phyloP scores from a whole-genome alignment of 345 rosid species.

The Salix koriyanagi region DNA sequence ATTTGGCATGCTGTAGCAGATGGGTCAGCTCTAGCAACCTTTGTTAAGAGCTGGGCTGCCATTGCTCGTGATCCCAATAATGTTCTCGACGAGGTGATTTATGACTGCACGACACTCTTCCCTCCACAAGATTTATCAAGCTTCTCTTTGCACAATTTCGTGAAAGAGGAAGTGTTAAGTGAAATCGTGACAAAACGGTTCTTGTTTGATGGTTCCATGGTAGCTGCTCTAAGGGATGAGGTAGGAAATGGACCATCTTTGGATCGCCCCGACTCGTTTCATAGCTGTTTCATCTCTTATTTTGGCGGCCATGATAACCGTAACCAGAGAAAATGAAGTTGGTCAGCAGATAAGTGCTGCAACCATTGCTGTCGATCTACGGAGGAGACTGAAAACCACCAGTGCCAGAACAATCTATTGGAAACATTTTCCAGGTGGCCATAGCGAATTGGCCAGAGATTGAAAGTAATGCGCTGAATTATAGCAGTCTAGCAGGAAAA shows the following conservation, averaged over 20 bases:
- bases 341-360: neutral
- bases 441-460: slow-evolving; percentile 6
- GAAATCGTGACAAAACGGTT: slow-evolving; percentile 15
- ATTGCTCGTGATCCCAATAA: neutral
- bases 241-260: neutral
- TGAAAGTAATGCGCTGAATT: neutral
- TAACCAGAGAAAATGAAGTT: neutral
- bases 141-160: neutral
- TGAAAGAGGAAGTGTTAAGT: neutral
- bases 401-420: slow-evolving; percentile 12
- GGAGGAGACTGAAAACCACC: slow-evolving; percentile 23
- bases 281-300: slow-evolving; percentile 18
- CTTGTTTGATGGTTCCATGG: slow-evolving; percentile 11
- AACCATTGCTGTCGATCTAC: slow-evolving; percentile 4
- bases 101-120: slow-evolving; percentile 20
- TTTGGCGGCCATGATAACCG: slow-evolving; percentile 18
- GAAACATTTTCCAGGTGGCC: slow-evolving; percentile 21
- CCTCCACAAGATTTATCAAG: slow-evolving; percentile 14
- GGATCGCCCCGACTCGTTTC: slow-evolving; percentile 13
- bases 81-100: neutral
- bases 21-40: slow-evolving; percentile 3
- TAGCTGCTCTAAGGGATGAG: slow-evolving; percentile 10
- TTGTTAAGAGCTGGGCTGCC: slow-evolving; percentile 11
- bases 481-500: slow-evolving; percentile 4
- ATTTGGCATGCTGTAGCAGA: slow-evolving; percentile 18